These are phyloP conservation scores for Aurinia saxatilis DNA, from an alignment of 345 rosid species.

Conservation along the genomic window DNA sequence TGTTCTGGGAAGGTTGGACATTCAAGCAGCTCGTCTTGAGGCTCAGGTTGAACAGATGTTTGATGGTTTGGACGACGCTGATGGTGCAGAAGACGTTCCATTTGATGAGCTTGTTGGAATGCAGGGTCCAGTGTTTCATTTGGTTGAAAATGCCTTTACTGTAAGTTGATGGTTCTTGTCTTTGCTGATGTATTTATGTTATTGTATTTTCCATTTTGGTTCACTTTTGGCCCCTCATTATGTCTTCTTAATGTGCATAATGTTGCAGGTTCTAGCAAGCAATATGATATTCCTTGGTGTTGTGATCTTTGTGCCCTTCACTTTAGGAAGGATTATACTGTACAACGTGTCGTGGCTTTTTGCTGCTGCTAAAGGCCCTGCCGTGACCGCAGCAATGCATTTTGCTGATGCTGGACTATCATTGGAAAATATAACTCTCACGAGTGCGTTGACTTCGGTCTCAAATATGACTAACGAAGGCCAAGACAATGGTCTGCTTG, in stretches of 20 bases:
- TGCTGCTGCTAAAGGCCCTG: constrained; percentile 72
- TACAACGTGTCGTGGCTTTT: constrained; percentile 72
- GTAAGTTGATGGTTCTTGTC: constrained; percentile 44
- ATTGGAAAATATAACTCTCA: constrained; percentile 46
- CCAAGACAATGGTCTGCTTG: constrained; percentile 48
- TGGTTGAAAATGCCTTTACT: constrained; percentile 98
- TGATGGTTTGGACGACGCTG: constrained; percentile 98
- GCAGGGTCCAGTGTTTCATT: constrained; percentile 99
- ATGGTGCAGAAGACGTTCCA: constrained; percentile 99
- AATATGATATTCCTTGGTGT: constrained; percentile 99
- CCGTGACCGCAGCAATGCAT: constrained; percentile 28
- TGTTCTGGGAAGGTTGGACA: constrained; percentile 96
- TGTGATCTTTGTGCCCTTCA: constrained; percentile 87
- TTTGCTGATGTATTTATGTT: neutral
- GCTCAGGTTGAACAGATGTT: constrained; percentile 99
- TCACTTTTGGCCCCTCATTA: neutral
- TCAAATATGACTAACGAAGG: constrained; percentile 70
- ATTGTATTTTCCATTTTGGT: neutral
- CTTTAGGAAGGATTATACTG: constrained; percentile 73
- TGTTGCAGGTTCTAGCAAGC: constrained; percentile 89
- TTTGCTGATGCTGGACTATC: constrained; percentile 61
- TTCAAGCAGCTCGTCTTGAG: constrained; percentile 98
- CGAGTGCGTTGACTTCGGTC: constrained; percentile 65
- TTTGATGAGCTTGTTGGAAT: constrained; percentile 99
- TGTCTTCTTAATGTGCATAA: constrained; percentile 3